phyloP scores from a whole-genome alignment of 2,329 filamentous ascomycete species.

The Curvularia spicifera region DNA sequence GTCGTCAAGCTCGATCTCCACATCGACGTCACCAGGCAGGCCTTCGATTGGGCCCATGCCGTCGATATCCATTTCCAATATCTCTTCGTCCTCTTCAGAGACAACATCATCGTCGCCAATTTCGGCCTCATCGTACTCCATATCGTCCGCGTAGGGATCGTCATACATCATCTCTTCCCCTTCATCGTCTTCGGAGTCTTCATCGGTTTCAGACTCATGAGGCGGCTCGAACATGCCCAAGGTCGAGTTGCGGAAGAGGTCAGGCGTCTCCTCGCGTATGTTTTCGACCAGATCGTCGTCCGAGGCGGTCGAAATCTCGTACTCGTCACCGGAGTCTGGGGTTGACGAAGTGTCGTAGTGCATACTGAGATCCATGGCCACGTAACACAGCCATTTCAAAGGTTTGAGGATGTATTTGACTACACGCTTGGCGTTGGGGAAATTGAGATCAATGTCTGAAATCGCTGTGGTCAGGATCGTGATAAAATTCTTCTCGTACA shows the following conservation, averaged over 20 bases:
- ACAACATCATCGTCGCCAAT: conserved; percentile 73
- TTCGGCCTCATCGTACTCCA: conserved; percentile 84
- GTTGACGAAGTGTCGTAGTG: conserved; percentile 74
- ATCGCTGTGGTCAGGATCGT: conserved; percentile 88
- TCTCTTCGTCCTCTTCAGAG: conserved; percentile 86
- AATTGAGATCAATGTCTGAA: conserved; percentile 93
- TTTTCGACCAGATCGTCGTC: conserved; percentile 84
- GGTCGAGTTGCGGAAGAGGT: conserved; percentile 95
- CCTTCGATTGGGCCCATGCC: conserved; percentile 78
- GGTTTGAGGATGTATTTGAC: conserved; percentile 96
- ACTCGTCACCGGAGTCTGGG: conserved; percentile 73
- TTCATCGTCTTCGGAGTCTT: conserved; percentile 66
- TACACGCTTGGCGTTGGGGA: conserved; percentile 88
- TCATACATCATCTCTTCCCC: conserved; percentile 79
- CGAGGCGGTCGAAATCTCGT: conserved; percentile 91
- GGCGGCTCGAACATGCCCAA: conserved; percentile 91
- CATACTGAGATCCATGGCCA: conserved; percentile 84
- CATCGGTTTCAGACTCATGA: conserved; percentile 79
- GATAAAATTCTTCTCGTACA: conserved; percentile 98
- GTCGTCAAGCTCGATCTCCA: conserved; percentile 85
- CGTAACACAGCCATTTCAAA: conserved; percentile 83
- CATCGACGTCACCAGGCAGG: conserved; percentile 69
- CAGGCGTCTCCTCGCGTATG: conserved; percentile 80
- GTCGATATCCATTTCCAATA: conserved; percentile 79
- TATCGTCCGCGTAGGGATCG: conserved; percentile 85